Base-by-base conservation (phyloP, 2,329 filamentous ascomycete species). In the Fonsecaea multimorphosa region DNA sequence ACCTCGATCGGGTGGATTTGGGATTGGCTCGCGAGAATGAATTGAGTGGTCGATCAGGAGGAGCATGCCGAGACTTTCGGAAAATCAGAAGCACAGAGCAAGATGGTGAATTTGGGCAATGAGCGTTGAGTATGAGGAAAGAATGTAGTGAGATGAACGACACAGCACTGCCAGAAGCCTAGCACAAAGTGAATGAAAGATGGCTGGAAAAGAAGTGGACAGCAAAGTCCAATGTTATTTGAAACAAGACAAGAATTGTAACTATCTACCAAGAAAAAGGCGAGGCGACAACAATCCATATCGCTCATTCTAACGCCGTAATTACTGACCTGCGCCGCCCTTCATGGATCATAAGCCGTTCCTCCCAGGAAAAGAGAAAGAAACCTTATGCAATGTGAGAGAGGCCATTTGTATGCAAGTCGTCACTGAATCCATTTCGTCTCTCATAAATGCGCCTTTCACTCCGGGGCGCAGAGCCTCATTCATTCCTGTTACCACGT, bases 371-470 rank as follows among this genome's bases (percentile, higher is more conserved):
- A 49, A 24, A 24, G 11, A 49, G 11, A 14, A 24, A 49, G 9
- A 12, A 11, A 6, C 19, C 9, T 12, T 3, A 19, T 49, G 19
- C 19, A 49, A 49, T 49, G 19, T 19, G 19, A 49, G 44, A 24
- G 19, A 24, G 8, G 44, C n/a, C 44, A 19, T 49, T 49, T 49
- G 44, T 49, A 49, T 49, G 44, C 22, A 49, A 49, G 19, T 49
- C 44, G 44, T 49, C 19, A 49, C 8, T 49, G 19, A 5, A 49
- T 49, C 24, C 51, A 32, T 31, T 54, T 54, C 51, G 31, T 54
- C 51, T 54, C 31, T 54, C 51, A 32, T 54, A 32, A 54, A 11
- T 4, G 38, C 38, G 11, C 38, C 11, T 34, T 12, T 34, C 32
- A 34, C 8, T 38, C 36, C 3, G 36, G 36, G 22, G n/a, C n/a